Conservation (phyloP, 2,329 filamentous ascomycete genomes). For the Basipetospora sp. region DNA sequence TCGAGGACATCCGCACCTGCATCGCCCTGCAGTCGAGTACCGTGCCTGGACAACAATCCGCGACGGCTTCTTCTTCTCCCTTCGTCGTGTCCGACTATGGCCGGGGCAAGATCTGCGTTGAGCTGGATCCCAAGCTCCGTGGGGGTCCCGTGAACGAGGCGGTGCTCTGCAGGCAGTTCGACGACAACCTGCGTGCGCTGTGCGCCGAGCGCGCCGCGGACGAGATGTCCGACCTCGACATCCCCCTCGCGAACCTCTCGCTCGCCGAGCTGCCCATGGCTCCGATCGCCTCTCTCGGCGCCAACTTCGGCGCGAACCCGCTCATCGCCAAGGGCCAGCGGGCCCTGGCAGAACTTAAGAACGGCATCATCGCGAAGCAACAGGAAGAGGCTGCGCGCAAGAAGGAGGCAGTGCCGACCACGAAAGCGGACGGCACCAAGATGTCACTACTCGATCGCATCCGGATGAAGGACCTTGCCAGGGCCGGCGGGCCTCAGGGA, state of each 20-base stretch:
- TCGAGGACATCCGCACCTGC: slow-evolving; percentile 51
- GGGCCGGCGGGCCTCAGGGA: slow-evolving; percentile 41
- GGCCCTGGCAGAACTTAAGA: slow-evolving; percentile 54
- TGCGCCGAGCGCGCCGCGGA: slow-evolving; percentile 24
- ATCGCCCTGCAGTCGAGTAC: slow-evolving; percentile 38
- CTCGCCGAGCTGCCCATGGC: slow-evolving; percentile 29
- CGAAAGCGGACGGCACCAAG: slow-evolving; percentile 28
- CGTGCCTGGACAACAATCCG: too few species aligned
- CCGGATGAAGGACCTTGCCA: slow-evolving; percentile 51
- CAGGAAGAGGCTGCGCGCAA: slow-evolving; percentile 26
- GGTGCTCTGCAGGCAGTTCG: slow-evolving; percentile 38
- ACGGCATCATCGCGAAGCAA: slow-evolving; percentile 39
- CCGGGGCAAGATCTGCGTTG: slow-evolving; percentile 42
- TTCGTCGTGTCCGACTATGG: slow-evolving; percentile 38
- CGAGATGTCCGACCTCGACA: slow-evolving; percentile 18
- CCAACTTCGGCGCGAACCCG: slow-evolving; percentile 27
- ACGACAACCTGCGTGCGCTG: slow-evolving; percentile 30
- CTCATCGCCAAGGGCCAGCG: slow-evolving; percentile 52
- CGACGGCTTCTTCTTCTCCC: slow-evolving; percentile 18
- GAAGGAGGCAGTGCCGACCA: slow-evolving; percentile 16
- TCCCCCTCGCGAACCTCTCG: slow-evolving; percentile 40
- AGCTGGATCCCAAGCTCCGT: slow-evolving; percentile 26
- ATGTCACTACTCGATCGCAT: slow-evolving; percentile 64
- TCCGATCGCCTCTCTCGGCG: slow-evolving; percentile 18
- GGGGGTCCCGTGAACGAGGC: slow-evolving; percentile 30